phyloP scores from a whole-genome alignment of 305 asterid species.

The Solanum chacoense region DNA sequence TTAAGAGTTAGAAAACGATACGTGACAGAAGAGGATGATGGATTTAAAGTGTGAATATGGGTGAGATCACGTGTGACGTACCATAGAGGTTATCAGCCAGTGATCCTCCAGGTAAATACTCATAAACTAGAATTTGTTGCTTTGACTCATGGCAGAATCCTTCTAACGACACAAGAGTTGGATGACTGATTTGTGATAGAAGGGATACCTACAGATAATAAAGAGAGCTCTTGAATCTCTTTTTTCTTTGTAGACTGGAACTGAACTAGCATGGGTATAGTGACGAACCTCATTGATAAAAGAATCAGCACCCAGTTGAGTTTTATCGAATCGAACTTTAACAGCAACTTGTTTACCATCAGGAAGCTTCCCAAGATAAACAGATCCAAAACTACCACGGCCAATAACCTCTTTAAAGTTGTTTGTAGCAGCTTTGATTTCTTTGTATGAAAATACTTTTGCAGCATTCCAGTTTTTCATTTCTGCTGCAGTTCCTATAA shows the following conservation, averaged over 20 bases:
- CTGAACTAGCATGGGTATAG: background rate
- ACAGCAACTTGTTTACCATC: conserved; percentile 75
- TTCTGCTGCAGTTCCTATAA: conserved; percentile 35
- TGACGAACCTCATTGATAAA: conserved; percentile 74
- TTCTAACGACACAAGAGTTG: conserved; percentile 67
- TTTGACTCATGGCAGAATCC: conserved; percentile 84
- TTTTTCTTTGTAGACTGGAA: background rate
- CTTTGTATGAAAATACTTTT: conserved; percentile 61
- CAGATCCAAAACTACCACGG: conserved; percentile 85
- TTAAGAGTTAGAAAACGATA: background rate
- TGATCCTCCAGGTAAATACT: conserved; percentile 77
- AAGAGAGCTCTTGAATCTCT: background rate
- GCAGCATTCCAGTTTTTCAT: conserved; percentile 57
- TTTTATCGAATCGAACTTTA: conserved; percentile 77
- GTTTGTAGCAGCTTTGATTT: conserved; percentile 69
- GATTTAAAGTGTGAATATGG: background rate
- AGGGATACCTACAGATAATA: conserved; percentile 50
- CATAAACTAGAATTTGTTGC: conserved; percentile 89
- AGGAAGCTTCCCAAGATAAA: conserved; percentile 64
- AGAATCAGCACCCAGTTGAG: conserved; percentile 81
- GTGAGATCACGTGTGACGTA: conserved; percentile 4
- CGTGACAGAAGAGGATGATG: background rate
- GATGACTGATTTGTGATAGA: conserved; percentile 69
- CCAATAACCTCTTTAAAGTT: conserved; percentile 76
- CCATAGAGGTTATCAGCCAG: conserved; percentile 84